Percentiles rank a stretch among this genome's conserved stretches.
Conservation (phyloP, 2,329 filamentous ascomycete genomes). For the Fusarium subtropicale region DNA sequence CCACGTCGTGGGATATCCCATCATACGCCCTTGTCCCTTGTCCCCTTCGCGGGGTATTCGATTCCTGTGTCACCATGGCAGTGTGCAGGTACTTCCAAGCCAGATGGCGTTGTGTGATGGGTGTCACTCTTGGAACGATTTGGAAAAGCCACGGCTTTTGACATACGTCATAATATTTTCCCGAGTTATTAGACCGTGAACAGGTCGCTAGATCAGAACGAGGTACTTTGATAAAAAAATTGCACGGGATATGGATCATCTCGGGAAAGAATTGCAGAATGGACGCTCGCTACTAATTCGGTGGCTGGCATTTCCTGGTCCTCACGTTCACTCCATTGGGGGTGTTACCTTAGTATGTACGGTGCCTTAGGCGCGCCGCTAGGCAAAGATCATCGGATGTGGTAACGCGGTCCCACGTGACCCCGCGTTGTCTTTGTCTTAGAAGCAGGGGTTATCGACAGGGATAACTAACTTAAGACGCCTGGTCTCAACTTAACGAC, state of each 20-base stretch:
- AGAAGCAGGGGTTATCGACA: slow-evolving; percentile 29
- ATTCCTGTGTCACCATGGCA: not conserved
- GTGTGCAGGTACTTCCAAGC: not conserved
- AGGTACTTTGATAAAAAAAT: not conserved
- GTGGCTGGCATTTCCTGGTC: not conserved
- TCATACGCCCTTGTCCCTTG: not conserved
- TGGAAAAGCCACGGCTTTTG: not conserved
- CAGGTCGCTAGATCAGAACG: not conserved
- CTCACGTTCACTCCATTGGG: not conserved
- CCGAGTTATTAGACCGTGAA: not conserved
- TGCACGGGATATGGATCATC: not conserved
- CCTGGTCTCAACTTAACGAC: slow-evolving; percentile 24
- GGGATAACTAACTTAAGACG: slow-evolving; percentile 29
- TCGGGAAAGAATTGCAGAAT: not conserved
- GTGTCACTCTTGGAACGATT: not conserved
- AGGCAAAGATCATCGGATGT: not conserved
- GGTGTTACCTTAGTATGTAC: not conserved
- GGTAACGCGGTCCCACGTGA: slow-evolving; percentile 46
- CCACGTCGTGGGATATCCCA: not conserved
- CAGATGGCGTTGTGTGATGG: not conserved
- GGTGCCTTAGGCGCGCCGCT: not conserved
- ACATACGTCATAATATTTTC: not conserved
- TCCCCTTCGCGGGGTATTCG: not conserved
- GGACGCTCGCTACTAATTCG: not conserved
- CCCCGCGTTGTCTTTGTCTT: slow-evolving; percentile 34